phyloP scores from a whole-genome alignment of 495 filamentous ascomycete species.

The Penicillium cataractarum region DNA sequence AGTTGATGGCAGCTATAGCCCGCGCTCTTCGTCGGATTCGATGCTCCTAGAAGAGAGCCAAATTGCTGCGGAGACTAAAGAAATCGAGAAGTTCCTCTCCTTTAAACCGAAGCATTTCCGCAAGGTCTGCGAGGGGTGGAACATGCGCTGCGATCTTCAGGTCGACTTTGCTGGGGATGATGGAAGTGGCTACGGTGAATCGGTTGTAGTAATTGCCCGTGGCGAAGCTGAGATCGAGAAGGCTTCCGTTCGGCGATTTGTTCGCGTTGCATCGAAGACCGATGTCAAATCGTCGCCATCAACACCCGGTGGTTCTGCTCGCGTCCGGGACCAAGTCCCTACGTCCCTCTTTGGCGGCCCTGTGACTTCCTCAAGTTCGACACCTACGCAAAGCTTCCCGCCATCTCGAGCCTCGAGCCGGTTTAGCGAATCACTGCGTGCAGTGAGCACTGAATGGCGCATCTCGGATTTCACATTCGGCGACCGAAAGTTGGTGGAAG shows the following conservation, averaged over 20 bases:
- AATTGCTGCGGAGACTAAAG: slow-evolving; percentile 70
- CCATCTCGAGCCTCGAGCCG: slow-evolving; percentile 38
- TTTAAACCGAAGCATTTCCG: slow-evolving; percentile 79
- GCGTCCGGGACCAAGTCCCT: slow-evolving; percentile 4
- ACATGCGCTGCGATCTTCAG: slow-evolving; percentile 84
- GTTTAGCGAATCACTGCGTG: slow-evolving; percentile 18
- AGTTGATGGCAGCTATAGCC: slow-evolving; percentile 68
- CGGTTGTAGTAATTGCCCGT: slow-evolving; percentile 71
- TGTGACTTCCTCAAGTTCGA: slow-evolving; percentile 11
- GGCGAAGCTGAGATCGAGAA: slow-evolving; percentile 61
- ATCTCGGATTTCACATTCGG: slow-evolving; percentile 60
- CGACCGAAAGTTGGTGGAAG: slow-evolving; percentile 52
- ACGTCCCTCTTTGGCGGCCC: slow-evolving; percentile 46
- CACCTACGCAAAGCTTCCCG: slow-evolving; percentile 21
- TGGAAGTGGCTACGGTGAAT: slow-evolving; percentile 70
- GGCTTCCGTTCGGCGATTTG: slow-evolving; percentile 56
- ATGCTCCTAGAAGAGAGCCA: slow-evolving; percentile 74
- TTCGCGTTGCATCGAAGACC: slow-evolving; percentile 26
- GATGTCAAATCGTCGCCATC: slow-evolving; percentile 19
- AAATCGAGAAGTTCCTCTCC: slow-evolving; percentile 76
- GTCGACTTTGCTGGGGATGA: slow-evolving; percentile 90
- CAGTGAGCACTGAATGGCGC: slow-evolving; percentile 57
- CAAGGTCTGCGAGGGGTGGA: slow-evolving; percentile 81
- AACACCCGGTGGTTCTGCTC: background rate
- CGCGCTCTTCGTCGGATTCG: slow-evolving; percentile 68